Conservation (phyloP, 352 stramenopile species). For the Pythium scleroteichum region DNA sequence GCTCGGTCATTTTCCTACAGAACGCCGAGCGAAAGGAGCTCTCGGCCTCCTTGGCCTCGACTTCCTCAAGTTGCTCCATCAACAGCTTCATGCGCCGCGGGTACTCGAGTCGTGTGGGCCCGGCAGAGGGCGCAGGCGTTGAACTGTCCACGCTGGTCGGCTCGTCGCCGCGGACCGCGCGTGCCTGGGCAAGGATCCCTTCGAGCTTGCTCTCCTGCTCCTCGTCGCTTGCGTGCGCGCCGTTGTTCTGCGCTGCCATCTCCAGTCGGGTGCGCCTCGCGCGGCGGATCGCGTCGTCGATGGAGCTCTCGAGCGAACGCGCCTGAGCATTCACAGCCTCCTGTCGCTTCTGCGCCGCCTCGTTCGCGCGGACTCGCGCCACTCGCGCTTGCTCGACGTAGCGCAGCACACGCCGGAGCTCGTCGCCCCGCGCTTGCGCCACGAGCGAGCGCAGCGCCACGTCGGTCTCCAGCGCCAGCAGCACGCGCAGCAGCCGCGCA, state of each 20-base stretch:
- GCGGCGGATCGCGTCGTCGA: slow-evolving; percentile 50
- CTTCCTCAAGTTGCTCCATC: slow-evolving; percentile 40
- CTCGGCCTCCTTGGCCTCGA: slow-evolving; percentile 30
- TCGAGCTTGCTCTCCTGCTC: background rate
- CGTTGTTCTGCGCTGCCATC: slow-evolving; percentile 15
- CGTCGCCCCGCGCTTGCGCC: slow-evolving; percentile 39
- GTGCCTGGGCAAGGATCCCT: slow-evolving; percentile 17
- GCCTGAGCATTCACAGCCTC: slow-evolving; percentile 25
- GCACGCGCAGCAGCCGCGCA: slow-evolving; percentile 7
- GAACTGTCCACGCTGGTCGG: background rate
- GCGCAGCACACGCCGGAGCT: slow-evolving; percentile 34
- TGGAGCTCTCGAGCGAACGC: slow-evolving; percentile 37
- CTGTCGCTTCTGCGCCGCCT: slow-evolving; percentile 13
- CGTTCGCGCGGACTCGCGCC: background rate
- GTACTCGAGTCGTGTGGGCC: slow-evolving; percentile 37
- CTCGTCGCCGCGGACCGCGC: slow-evolving; percentile 12
- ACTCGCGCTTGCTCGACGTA: slow-evolving; percentile 22
- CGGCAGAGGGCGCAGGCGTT: background rate
- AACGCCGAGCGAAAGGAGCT: slow-evolving; percentile 48
- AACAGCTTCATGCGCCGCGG: slow-evolving; percentile 47
- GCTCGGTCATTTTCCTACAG: slow-evolving; percentile 55
- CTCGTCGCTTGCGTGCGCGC: background rate
- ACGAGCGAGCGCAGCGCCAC: slow-evolving; percentile 35
- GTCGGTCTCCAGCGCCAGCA: slow-evolving; percentile 37
- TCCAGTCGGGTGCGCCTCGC: slow-evolving; percentile 33